Percentiles rank a stretch among this genome's conserved stretches.
These are phyloP conservation scores for Eremothecium cymbalariae DNA, from an alignment of 1,139 yeast species.

Conservation along the genomic window DNA sequence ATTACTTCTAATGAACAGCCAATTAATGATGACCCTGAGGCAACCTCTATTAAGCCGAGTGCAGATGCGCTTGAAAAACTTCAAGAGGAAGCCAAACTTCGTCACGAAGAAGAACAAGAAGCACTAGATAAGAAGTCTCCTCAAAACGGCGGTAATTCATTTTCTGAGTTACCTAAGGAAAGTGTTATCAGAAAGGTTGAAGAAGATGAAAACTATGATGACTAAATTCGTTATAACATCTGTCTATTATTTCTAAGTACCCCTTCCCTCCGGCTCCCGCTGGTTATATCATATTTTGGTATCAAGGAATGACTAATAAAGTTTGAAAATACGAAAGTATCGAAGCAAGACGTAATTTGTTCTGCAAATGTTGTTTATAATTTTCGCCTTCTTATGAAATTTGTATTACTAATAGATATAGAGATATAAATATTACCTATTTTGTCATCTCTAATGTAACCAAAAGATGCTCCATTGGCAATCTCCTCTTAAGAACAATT, in stretches of 20 bases:
- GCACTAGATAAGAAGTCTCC: constrained; percentile 13
- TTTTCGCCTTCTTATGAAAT: constrained; percentile 3
- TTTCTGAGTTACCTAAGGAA: constrained; percentile 35
- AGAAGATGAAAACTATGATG: constrained; percentile 81
- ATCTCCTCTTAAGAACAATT: too few species aligned
- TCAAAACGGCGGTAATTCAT: constrained; percentile 31
- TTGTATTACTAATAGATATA: constrained; percentile 7
- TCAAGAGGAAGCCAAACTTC: constrained; percentile 38
- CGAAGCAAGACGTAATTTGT: too few species aligned
- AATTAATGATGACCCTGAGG: constrained; percentile 6
- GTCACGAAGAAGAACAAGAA: constrained; percentile 33
- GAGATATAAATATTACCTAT: constrained; percentile 5
- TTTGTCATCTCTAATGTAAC: constrained; percentile 4
- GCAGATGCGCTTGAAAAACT: constrained; percentile 36
- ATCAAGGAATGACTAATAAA: too few species aligned
- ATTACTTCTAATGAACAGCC: constrained; percentile 9
- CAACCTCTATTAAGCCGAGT: constrained; percentile 36
- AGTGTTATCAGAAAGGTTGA: constrained; percentile 70
- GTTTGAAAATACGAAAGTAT: too few species aligned
- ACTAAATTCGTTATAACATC: too few species aligned
- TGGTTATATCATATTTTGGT: too few species aligned
- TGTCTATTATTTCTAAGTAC: too few species aligned
- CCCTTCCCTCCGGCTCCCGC: too few species aligned
- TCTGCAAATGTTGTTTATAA: too few species aligned
- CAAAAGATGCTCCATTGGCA: too few species aligned